Evolutionary conservation across 2,329 filamentous ascomycete species (phyloP).

Genomic region (Exophiala bonariae): DNA sequence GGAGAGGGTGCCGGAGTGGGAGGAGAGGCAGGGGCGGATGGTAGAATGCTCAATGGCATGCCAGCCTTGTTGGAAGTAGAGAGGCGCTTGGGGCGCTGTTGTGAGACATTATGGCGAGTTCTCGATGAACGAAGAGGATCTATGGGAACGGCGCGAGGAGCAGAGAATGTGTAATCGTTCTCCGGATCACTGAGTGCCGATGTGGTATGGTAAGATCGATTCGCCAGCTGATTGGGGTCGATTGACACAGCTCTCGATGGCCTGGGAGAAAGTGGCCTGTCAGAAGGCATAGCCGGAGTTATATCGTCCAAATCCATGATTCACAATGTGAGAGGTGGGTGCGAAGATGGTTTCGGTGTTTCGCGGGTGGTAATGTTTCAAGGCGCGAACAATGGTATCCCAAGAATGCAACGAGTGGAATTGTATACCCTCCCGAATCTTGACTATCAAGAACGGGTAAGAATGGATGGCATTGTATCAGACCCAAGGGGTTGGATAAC

Average conservation of each 20-base stretch:
- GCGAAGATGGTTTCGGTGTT: too few species aligned
- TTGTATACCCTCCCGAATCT: too few species aligned
- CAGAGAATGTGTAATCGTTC: constrained; percentile 34
- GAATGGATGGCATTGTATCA: too few species aligned
- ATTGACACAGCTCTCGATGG: constrained; percentile 23
- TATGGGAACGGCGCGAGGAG: constrained; percentile 32
- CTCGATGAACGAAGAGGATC: constrained; percentile 33
- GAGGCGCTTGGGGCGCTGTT: constrained; percentile 25
- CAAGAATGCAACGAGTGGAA: too few species aligned
- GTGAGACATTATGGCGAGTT: constrained; percentile 33
- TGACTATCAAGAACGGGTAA: too few species aligned
- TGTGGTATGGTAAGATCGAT: constrained; percentile 15
- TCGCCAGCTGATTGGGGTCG: constrained; percentile 23
- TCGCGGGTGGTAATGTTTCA: too few species aligned
- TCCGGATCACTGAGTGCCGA: constrained; percentile 32
- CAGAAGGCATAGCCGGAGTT: constrained; percentile 12
- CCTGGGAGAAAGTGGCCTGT: constrained; percentile 26
- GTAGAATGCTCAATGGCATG: constrained; percentile 61
- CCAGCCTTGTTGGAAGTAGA: constrained; percentile 35
- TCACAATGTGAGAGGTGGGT: too few species aligned
- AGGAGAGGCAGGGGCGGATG: constrained; percentile 65
- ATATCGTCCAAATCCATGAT: constrained; percentile 22
- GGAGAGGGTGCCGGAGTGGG: constrained; percentile 68
- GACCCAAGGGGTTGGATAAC: too few species aligned
- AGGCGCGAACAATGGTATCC: too few species aligned